phyloP scores from a whole-genome alignment of 2,329 filamentous ascomycete genomes.

The Aspergillus proliferans region DNA sequence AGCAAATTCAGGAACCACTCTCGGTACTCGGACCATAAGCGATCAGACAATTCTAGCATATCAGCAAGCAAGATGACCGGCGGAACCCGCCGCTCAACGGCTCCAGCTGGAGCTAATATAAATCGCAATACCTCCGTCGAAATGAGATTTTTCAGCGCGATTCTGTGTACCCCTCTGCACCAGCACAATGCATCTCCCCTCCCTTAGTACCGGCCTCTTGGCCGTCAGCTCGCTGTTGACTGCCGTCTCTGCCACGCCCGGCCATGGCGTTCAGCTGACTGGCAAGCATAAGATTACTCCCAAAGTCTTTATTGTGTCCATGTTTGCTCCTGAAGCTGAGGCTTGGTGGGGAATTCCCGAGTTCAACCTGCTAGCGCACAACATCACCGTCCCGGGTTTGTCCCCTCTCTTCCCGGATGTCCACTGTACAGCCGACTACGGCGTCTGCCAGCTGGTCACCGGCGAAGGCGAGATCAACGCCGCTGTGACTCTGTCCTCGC shows the following conservation, averaged over 20 bases:
- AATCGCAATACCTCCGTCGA: too few species aligned
- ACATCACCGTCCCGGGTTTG: conserved; percentile 56
- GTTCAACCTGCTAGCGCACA: conserved; percentile 52
- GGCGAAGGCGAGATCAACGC: conserved; percentile 72
- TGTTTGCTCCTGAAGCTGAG: conserved; percentile 56
- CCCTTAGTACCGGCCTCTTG: conserved; percentile 4
- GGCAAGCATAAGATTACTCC: conserved; percentile 23
- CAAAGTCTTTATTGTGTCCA: conserved; percentile 39
- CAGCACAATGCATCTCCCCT: background rate
- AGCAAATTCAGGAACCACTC: too few species aligned
- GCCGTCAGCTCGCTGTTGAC: conserved; percentile 8
- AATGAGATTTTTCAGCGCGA: background rate
- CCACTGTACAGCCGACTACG: conserved; percentile 56
- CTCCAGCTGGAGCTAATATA: too few species aligned
- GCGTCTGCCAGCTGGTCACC: conserved; percentile 63
- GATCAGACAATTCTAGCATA: too few species aligned
- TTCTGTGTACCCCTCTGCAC: too few species aligned
- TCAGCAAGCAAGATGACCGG: too few species aligned
- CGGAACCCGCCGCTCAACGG: too few species aligned
- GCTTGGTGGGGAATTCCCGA: conserved; percentile 55
- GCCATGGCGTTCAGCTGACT: background rate
- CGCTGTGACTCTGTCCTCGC: conserved; percentile 57
- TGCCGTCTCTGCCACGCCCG: background rate
- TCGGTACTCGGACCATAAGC: too few species aligned
- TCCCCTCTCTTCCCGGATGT: conserved; percentile 60